Evolutionary conservation across 805 yeast species (phyloP).

Genomic region (Wickerhamiella shivajii): DNA sequence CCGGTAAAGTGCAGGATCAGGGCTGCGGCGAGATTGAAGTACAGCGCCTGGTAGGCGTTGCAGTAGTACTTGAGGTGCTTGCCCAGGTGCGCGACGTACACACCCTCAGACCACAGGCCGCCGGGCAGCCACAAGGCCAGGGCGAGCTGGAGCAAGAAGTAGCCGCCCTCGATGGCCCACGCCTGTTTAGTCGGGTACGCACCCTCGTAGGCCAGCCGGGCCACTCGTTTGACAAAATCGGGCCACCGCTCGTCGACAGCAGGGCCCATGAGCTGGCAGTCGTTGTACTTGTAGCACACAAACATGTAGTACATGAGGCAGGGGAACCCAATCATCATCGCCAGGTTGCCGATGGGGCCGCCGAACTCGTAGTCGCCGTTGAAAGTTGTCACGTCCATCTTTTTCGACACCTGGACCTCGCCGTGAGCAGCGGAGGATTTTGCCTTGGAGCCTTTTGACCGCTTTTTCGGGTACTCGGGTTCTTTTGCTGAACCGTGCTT

Average conservation of each 20-base stretch:
- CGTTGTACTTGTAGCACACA: constrained; percentile 72
- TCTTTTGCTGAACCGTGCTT: too few relatives aligned
- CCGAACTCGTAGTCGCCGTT: constrained; percentile 54
- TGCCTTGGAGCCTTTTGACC: too few relatives aligned
- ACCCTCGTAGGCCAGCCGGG: constrained; percentile 27
- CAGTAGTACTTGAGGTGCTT: constrained; percentile 83
- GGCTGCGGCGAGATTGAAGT: constrained; percentile 45
- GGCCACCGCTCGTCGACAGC: constrained; percentile 31
- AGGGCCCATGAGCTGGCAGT: constrained; percentile 62
- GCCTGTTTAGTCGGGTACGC: constrained; percentile 36
- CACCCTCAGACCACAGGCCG: constrained; percentile 77
- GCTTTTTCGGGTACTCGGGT: too few relatives aligned
- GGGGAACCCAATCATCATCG: constrained; percentile 91
- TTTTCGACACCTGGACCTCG: constrained; percentile 4
- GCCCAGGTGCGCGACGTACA: constrained; percentile 71
- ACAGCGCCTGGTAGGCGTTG: constrained; percentile 79
- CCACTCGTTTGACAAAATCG: constrained; percentile 38
- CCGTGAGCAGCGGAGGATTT: too few relatives aligned
- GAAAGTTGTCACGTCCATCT: constrained; percentile 16
- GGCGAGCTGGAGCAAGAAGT: constrained; percentile 50
- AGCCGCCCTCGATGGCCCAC: constrained; percentile 58
- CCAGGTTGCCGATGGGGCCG: constrained; percentile 76
- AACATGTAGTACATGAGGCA: constrained; percentile 92
- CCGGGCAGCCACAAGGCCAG: constrained; percentile 85
- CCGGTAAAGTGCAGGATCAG: constrained; percentile 58